Evolutionary conservation across 2,329 filamentous ascomycete species (phyloP).

Genomic region (Raffaelea deltoideospora): DNA sequence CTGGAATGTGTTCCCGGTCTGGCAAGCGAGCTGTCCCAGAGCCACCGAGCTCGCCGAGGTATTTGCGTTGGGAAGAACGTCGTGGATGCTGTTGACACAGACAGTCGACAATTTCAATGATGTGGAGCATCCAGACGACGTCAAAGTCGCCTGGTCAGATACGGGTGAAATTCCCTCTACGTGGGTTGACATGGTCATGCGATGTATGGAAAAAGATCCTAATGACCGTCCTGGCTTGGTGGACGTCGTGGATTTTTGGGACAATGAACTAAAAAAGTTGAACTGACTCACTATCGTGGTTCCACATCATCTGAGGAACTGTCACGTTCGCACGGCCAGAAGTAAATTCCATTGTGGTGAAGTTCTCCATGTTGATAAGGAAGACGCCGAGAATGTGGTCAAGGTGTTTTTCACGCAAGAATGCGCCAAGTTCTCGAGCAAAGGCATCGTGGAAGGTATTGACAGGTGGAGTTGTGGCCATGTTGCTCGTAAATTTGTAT

Average conservation of each 20-base stretch:
- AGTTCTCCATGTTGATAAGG: too few relatives aligned
- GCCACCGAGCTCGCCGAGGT: constrained; percentile 11
- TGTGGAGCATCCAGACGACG: constrained; percentile 4
- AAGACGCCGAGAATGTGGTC: too few relatives aligned
- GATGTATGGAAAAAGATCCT: constrained; percentile 5
- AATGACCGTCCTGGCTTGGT: constrained; percentile 4
- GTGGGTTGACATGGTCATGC: constrained; percentile 4
- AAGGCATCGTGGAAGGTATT: too few relatives aligned
- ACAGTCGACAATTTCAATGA: constrained; percentile 1
- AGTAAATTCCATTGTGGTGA: too few relatives aligned
- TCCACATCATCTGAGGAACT: too few relatives aligned
- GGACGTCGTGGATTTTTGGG: constrained; percentile 4
- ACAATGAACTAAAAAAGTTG: too few relatives aligned
- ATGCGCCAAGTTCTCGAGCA: too few relatives aligned
- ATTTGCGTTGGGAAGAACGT: constrained; percentile 9
- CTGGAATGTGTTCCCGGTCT: constrained; percentile 10
- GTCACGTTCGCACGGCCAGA: too few relatives aligned
- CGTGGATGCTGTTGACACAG: constrained; percentile 11
- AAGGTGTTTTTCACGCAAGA: too few relatives aligned
- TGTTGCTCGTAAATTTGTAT: too few relatives aligned
- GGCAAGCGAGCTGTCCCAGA: constrained; percentile 6
- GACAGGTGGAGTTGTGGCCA: too few relatives aligned
- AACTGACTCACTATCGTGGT: too few relatives aligned
- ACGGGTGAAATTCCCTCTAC: background rate
- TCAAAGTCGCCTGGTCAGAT: constrained; percentile 4